Base-by-base conservation (phyloP, 441 rosid genomes). In the Euphorbia schlechtendalii region DNA sequence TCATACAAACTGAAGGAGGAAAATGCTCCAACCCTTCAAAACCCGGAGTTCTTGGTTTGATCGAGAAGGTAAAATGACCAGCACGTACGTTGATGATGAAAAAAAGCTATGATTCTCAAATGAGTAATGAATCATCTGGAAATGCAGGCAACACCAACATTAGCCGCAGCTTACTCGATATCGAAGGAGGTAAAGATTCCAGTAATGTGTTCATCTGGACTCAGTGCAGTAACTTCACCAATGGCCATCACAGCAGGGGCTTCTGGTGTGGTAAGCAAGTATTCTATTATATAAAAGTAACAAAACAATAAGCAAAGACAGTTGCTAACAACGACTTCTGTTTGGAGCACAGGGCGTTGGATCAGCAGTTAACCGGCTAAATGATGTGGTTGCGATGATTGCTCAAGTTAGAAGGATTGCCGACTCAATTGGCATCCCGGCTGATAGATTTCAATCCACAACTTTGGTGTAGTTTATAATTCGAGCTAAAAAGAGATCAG, bases 231-330 rank as follows among this genome's bases (percentile, higher is more conserved):
- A 38, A 83, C 91, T 0, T 85, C 88, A 30, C 91, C 91, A 21
- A 73, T 86, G 91, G 91, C 91, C 21, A 83, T 86, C 61, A 67
- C 85, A 21, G 85, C 86, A 0, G 88, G 88, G 43, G 91, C 88
- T 25, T 77, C 85, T 3, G 85, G 88, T 27, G 91, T 83, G 88
- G 91, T 83, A 74, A n/a, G 84, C 66, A 64, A 32, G 32, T 12
- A 8, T 14, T 45, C 38, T 48, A 18, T 25, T 10, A 32, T 21
- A 7, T 7, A 32, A 32, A 32, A 6, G n/a, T n/a, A n/a, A n/a
- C n/a, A n/a, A n/a, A n/a, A n/a, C n/a, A n/a, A n/a, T n/a, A 17
- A 3, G 51, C 10, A 17, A 11, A 11, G 12, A 28, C 38, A 54
- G 49, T 32, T 27, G 17, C 28, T 7, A 25, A 25, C 17, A 63